A percentile compares a stretch with the other conserved stretches of the same genome.
These are phyloP conservation scores for Aureobasidium mangrovei DNA, from an alignment of 2,329 filamentous ascomycete species.

Conservation along the genomic window DNA sequence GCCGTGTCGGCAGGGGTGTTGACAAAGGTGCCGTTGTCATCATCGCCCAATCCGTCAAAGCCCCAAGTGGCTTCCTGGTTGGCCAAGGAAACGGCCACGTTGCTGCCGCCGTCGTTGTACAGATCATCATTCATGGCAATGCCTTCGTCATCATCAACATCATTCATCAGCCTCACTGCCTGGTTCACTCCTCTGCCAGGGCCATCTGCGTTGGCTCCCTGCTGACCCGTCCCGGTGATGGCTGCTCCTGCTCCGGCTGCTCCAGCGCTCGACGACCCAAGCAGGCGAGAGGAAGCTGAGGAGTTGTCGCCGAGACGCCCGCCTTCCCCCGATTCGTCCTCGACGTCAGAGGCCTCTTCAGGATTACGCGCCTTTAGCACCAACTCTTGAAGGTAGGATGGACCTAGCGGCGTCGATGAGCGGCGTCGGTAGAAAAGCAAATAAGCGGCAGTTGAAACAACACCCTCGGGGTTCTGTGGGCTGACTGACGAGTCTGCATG, in stretches of 20 bases:
- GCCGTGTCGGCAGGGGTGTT: conserved; percentile 3
- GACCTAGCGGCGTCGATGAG: conserved; percentile 67
- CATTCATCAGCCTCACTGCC: conserved; percentile 11
- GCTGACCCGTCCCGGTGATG: conserved; percentile 10
- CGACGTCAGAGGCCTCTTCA: conserved; percentile 33
- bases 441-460: conserved; percentile 74
- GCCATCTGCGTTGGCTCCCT: conserved; percentile 8
- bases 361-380: conserved; percentile 53
- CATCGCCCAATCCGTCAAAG: neutral
- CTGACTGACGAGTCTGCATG: conserved; percentile 59
- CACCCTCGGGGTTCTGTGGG: conserved; percentile 50
- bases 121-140: conserved; percentile 4
- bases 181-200: conserved; percentile 13
- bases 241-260: conserved; percentile 59
- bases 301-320: conserved; percentile 74
- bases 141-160: conserved; percentile 4
- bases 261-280: conserved; percentile 84
- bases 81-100: neutral
- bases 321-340: conserved; percentile 33
- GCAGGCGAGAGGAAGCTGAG: conserved; percentile 79
- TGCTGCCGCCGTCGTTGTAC: conserved; percentile 2
- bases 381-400: conserved; percentile 63
- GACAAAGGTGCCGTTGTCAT: conserved; percentile 3
- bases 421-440: conserved; percentile 91
- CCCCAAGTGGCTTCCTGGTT: conserved; percentile 5